Percentiles rank a stretch among this genome's conserved stretches.
Conservation (phyloP, 148 eudicot genomes). For the Oxyria digyna region DNA sequence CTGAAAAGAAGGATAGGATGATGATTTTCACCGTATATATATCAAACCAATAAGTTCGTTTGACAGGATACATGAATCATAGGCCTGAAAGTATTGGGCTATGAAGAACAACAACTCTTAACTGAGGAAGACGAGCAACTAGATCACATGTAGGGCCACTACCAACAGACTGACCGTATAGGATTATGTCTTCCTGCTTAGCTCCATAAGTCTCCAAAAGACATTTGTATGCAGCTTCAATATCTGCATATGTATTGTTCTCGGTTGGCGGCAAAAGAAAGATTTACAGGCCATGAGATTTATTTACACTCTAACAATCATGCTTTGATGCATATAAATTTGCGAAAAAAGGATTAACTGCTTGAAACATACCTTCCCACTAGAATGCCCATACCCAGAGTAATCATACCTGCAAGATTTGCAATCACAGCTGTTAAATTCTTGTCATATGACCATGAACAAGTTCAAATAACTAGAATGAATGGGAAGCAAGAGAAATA, state of each 20-base stretch:
- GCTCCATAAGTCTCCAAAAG: conserved; percentile 69
- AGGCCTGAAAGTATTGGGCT: conserved; percentile 85
- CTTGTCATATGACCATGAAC: background rate
- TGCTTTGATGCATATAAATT: background rate
- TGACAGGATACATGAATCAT: conserved; percentile 89
- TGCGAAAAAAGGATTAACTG: background rate
- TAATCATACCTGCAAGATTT: conserved; percentile 60
- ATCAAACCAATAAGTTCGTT: conserved; percentile 84
- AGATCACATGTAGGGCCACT: conserved; percentile 90
- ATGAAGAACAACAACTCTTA: conserved; percentile 72
- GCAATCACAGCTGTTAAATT: conserved; percentile 3
- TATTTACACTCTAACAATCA: background rate
- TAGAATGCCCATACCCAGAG: conserved; percentile 80
- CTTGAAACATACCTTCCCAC: conserved; percentile 51
- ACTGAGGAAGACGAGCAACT: conserved; percentile 63
- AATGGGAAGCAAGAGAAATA: background rate
- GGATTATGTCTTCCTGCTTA: conserved; percentile 77
- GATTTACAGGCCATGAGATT: background rate
- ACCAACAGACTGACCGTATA: conserved; percentile 93
- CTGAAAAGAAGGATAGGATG: background rate
- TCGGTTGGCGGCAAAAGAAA: conserved; percentile 55
- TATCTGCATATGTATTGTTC: conserved; percentile 80
- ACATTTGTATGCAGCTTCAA: conserved; percentile 89
- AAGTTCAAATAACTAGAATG: background rate
- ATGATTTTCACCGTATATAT: conserved; percentile 54